Base-by-base conservation (phyloP, 2,329 filamentous ascomycete genomes). In the Trichoderma brevicompactum region DNA sequence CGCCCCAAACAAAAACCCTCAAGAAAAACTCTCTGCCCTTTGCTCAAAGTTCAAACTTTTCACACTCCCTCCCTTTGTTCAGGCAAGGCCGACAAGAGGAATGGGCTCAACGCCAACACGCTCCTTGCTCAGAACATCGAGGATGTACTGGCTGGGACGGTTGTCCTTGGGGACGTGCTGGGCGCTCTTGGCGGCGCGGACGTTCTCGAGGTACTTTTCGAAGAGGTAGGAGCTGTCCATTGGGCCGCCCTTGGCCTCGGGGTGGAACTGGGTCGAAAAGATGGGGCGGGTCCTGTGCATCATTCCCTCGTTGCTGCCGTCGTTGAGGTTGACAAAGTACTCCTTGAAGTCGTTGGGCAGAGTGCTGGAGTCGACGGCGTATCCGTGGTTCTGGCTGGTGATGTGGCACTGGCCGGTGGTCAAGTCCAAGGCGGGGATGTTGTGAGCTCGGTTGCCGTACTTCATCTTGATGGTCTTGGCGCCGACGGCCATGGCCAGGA, bases 221-320 rank as follows among this genome's bases (percentile, higher is more conserved):
- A 99, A 99, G 67, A 99, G 85, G 81, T 96, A 98, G 2, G 92
- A 89, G 69, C 92, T 96, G 83, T 99, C 95, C 80, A 97, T 91
- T 63, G 95, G 95, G 63, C 95, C 95, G 67, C 95, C 95, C 85
- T 97, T 97, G 71, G 95, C 95, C 81, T 99, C 95, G 15, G 95
- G 95, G 77, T 99, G 95, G 88, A 99, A 99, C 80, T 99, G 95
- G 28, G 94, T 97, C 69, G 92, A 94, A 86, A 99, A 98, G 77
- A 99, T 99, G 68, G 95, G 95, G 41, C 94, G 92, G 66, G 91
- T 91, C 81, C 91, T 93, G 86, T 99, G 95, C 77, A 97, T 93
- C 88, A 99, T 92, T 67, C 88, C 94, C 83, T 99, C 95, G 79
- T 99, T 99, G 79, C 91, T 94, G 68, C 93, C 92, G 76, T 99